These are phyloP conservation scores for Cenchrus purpureus DNA, from an alignment of 176 grass and related monocot genomes.

Conservation along the genomic window DNA sequence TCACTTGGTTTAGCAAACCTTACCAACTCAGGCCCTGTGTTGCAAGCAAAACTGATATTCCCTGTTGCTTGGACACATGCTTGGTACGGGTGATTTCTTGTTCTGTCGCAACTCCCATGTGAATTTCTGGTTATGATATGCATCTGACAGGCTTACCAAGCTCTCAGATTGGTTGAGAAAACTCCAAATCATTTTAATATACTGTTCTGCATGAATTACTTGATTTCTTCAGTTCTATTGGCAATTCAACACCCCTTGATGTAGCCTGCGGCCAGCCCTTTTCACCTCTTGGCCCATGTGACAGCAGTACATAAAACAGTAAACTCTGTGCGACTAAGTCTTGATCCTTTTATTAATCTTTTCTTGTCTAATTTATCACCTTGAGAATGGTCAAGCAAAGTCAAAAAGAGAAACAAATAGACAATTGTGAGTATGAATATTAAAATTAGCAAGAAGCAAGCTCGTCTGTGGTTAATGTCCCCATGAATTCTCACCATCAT, in stretches of 20 bases:
- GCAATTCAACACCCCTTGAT: not conserved
- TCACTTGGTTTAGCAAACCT: not conserved
- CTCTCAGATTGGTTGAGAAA: not conserved
- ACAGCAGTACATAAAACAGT: not conserved
- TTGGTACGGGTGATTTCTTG: not conserved
- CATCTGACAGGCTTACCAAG: not conserved
- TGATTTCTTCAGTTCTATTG: constrained; percentile 15
- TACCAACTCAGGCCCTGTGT: not conserved
- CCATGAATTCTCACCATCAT: too few species aligned
- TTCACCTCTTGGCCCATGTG: not conserved
- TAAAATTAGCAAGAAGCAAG: not conserved
- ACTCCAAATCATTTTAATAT: not conserved
- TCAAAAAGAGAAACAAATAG: not conserved
- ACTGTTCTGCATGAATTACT: not conserved
- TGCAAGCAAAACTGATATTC: not conserved
- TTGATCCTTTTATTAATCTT: not conserved
- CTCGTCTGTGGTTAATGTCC: not conserved
- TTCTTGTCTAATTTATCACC: not conserved
- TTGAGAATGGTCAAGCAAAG: constrained; percentile 3
- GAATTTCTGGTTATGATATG: not conserved
- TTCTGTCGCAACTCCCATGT: not conserved
- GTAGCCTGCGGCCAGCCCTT: not conserved
- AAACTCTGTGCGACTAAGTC: not conserved
- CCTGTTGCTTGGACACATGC: constrained; percentile 14
- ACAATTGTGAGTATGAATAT: not conserved